Base-by-base conservation (phyloP, 2,329 filamentous ascomycete species). In the Elsinoe ampelina region DNA sequence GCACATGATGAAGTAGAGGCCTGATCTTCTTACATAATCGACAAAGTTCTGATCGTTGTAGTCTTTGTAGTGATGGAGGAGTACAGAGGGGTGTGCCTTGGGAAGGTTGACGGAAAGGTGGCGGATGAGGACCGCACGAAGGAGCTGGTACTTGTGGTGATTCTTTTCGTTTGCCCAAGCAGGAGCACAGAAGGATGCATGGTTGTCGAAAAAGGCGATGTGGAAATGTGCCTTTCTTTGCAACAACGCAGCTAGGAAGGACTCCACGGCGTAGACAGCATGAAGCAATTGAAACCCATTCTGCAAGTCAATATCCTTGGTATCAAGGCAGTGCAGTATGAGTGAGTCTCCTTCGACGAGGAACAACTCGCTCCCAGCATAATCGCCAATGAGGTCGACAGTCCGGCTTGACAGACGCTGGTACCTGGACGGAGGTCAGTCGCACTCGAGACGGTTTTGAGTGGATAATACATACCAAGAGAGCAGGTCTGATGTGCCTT, bases 321-420 rank as follows among this genome's bases (percentile, higher is more conserved):
- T 76, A n/a, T 73, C 71, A 48, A 89, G 79, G 63, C 80, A 84
- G 58, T 86, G 72, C 5, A 81, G 72, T 10, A 90, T 72, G n/a
- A 90, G 68, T 0, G 85, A 85, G 63, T 91, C 85, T 30, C 86
- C 86, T 61, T 90, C 84, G 30, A 90, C 78, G 19, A 85, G 72
- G 66, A 89, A 90, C 10, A 85, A 75, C 65, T 89, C 86, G 59
- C 81, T 81, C 19, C 87, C 86, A 2, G 84, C 85, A 69, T 87
- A 90, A 65, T 90, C 87, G 39, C 86, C 85, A 3, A 89, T 80
- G 2, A 90, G 77, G 62, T 88, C 84, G 26, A 87, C 75, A 51
- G 70, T 70, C 55, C 75, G 70, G 5, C 75, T 73, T 11, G 68
- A 62, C 3, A 75, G 67, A 11, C 63, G 65, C 58, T 70, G 71